Conservation (phyloP, 768 basidiomycete genomes). For the Floccularia luteovirens region DNA sequence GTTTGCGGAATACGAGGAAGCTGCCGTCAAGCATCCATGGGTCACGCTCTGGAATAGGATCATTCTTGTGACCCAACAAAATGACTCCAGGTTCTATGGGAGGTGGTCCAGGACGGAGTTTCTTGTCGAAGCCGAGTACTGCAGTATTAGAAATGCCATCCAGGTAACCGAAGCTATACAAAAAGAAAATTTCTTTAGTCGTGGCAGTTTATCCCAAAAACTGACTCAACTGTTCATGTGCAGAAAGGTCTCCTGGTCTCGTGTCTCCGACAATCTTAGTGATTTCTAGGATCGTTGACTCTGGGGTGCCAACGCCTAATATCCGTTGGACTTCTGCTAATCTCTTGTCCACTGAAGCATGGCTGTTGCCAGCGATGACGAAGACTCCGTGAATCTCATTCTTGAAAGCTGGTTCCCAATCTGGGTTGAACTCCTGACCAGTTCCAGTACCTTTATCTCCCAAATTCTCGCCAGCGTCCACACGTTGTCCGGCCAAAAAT, state of each 20-base stretch:
- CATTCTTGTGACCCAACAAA: constrained; percentile 34
- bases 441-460: constrained; percentile 26
- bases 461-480: constrained; percentile 24
- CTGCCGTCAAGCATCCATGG: constrained; percentile 42
- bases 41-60: constrained; percentile 16
- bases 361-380: constrained; percentile 38
- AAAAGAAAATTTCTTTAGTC: neutral
- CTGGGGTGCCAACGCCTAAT: constrained; percentile 21
- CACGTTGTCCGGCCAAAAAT: constrained; percentile 33
- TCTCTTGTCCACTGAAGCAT: constrained; percentile 25
- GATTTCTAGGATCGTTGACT: constrained; percentile 29
- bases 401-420: constrained; percentile 43
- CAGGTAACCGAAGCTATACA: constrained; percentile 37
- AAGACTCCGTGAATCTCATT: constrained; percentile 42
- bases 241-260: constrained; percentile 32
- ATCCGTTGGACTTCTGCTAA: constrained; percentile 21
- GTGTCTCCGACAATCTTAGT: constrained; percentile 28
- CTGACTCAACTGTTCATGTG: constrained; percentile 35
- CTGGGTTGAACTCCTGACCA: constrained; percentile 19
- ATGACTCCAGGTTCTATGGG: constrained; percentile 34
- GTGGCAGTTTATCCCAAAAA: neutral
- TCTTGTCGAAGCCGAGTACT: constrained; percentile 28
- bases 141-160: constrained; percentile 48
- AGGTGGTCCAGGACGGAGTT: constrained; percentile 26
- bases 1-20: constrained; percentile 43